These are phyloP conservation scores for Hypoxylon lienhwacheense DNA, from an alignment of 495 filamentous ascomycete species.

Conservation along the genomic window DNA sequence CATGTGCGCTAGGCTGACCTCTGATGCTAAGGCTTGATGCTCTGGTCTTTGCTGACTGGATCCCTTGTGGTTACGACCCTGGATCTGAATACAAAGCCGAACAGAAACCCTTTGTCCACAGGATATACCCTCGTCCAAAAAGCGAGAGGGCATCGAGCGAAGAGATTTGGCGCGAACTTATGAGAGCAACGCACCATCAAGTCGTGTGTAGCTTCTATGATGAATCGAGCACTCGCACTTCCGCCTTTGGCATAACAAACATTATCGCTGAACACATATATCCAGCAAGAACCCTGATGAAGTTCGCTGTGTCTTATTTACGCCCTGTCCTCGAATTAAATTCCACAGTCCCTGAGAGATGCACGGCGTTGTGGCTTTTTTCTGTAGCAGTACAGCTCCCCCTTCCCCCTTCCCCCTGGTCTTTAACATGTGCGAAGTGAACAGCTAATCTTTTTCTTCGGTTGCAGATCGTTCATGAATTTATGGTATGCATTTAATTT, in stretches of 20 bases:
- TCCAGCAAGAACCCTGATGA: neutral
- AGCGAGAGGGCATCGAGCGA: neutral
- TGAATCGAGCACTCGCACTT: neutral
- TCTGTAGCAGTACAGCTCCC: neutral
- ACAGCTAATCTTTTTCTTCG: neutral
- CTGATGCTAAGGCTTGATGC: constrained; percentile 10
- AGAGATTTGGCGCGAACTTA: neutral
- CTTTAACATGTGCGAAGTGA: no score
- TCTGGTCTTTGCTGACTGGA: neutral
- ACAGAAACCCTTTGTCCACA: neutral
- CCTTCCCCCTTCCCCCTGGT: neutral
- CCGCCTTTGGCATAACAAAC: neutral
- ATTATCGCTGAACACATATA: constrained; percentile 5
- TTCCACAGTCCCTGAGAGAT: neutral
- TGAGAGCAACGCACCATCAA: neutral
- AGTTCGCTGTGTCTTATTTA: neutral
- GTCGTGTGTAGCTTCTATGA: neutral
- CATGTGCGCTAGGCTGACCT: constrained; percentile 10
- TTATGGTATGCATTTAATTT: neutral
- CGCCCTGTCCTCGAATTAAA: neutral
- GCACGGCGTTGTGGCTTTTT: neutral
- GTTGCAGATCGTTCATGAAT: constrained; percentile 5
- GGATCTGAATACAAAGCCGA: neutral
- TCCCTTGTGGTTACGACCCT: neutral
- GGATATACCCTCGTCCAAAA: neutral